Conservation (phyloP, 148 eudicot genomes). For the Amaranthus hypochondriacus region DNA sequence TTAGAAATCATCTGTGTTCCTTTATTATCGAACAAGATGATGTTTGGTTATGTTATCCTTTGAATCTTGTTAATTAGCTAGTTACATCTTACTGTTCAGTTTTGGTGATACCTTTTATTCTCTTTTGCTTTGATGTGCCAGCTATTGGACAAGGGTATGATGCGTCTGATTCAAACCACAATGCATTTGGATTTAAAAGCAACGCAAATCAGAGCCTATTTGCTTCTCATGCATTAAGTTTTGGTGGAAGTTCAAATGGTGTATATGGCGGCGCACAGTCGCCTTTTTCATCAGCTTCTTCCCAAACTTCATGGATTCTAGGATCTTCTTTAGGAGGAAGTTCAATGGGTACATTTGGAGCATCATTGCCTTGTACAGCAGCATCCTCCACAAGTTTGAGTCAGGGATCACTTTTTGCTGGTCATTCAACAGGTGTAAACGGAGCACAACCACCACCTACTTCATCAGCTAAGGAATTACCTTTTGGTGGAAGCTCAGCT, state of each 20-base stretch:
- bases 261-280: neutral
- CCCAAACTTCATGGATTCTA: neutral
- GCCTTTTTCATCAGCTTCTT: neutral
- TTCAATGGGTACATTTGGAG: too few relatives aligned
- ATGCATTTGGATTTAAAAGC: neutral
- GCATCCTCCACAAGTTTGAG: slow-evolving; percentile 15
- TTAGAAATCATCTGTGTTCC: neutral
- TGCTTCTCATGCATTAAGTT: neutral
- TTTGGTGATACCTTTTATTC: neutral
- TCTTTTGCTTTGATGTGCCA: slow-evolving; percentile 8
- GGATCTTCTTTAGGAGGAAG: too few relatives aligned
- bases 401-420: slow-evolving; percentile 19
- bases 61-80: too few relatives aligned
- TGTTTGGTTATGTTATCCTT: too few relatives aligned
- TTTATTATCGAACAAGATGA: neutral
- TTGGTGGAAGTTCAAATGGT: neutral
- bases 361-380: too few relatives aligned
- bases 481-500: slow-evolving; percentile 17
- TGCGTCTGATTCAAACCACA: neutral
- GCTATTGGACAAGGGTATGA: slow-evolving; percentile 17
- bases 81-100: too few relatives aligned
- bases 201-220: slow-evolving; percentile 4
- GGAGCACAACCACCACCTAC: neutral
- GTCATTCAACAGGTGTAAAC: slow-evolving; percentile 17
- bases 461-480: neutral